phyloP scores from a whole-genome alignment of 1,139 yeast genomes.

The Yamadazyma sp. region DNA sequence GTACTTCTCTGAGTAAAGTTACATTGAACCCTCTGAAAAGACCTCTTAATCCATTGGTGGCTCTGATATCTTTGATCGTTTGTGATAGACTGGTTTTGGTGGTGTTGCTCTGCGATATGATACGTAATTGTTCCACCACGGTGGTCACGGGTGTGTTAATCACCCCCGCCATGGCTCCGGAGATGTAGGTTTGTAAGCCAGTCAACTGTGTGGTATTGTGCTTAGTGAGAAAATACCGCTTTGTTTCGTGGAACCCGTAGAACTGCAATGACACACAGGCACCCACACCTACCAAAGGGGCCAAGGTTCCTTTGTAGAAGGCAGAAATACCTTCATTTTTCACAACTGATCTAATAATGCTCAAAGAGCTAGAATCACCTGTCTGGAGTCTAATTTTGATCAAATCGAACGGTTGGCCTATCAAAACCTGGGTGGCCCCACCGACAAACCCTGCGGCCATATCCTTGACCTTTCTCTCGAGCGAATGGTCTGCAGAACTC shows the following conservation, averaged over 20 bases:
- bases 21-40: conserved; percentile 60
- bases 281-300: conserved; percentile 60
- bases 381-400: conserved; percentile 69
- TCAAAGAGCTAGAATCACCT: conserved; percentile 36
- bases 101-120: conserved; percentile 62
- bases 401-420: conserved; percentile 75
- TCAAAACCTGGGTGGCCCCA: conserved; percentile 68
- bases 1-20: conserved; percentile 67
- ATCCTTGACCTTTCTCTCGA: conserved; percentile 60
- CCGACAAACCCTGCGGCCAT: conserved; percentile 53
- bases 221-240: conserved; percentile 51
- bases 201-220: conserved; percentile 30
- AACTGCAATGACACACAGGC: conserved; percentile 74
- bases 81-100: conserved; percentile 42
- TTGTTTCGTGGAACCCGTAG: conserved; percentile 77
- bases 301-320: conserved; percentile 52
- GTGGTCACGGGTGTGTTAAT: conserved; percentile 71
- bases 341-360: conserved; percentile 55
- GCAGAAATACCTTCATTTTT: conserved; percentile 64
- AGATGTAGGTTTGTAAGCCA: conserved; percentile 63
- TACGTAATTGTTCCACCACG: conserved; percentile 77
- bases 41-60: conserved; percentile 51
- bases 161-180: conserved; percentile 79
- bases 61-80: conserved; percentile 44
- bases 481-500: conserved; percentile 45